phyloP scores from a whole-genome alignment of 768 basidiomycete genomes.

The Paxillus ammoniavirescens region DNA sequence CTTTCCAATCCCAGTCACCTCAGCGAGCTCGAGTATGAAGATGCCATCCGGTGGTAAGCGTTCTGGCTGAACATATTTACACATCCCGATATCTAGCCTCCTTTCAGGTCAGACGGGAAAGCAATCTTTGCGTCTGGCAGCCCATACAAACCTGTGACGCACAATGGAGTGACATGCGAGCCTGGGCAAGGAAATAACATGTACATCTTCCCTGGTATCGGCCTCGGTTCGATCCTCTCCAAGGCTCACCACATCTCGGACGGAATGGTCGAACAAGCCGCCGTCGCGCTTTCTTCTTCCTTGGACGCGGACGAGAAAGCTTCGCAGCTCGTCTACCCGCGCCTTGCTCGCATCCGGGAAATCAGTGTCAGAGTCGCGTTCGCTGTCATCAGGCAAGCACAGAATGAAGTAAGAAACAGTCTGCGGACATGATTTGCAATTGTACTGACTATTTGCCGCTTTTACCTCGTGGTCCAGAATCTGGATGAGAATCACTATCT shows the following conservation, averaged over 20 bases:
- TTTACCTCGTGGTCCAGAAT: conserved; percentile 25
- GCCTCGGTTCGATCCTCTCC: conserved; percentile 60
- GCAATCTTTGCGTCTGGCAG: conserved; percentile 74
- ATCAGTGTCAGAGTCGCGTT: conserved; percentile 62
- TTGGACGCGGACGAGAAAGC: conserved; percentile 54
- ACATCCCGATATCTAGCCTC: background rate
- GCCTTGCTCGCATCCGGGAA: conserved; percentile 62
- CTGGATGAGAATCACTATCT: conserved; percentile 47
- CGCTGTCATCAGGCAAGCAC: conserved; percentile 62
- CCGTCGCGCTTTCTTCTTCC: conserved; percentile 59
- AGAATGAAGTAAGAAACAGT: conserved; percentile 51
- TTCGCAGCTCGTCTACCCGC: conserved; percentile 63
- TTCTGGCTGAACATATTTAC: background rate
- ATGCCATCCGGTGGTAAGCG: conserved; percentile 57
- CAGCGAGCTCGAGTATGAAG: conserved; percentile 57
- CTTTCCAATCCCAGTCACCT: conserved; percentile 71
- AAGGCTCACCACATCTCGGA: conserved; percentile 61
- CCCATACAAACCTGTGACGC: conserved; percentile 58
- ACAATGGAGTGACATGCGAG: conserved; percentile 47
- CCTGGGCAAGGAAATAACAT: conserved; percentile 84
- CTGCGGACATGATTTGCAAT: background rate
- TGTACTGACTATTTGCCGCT: conserved; percentile 1
- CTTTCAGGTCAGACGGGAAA: conserved; percentile 55
- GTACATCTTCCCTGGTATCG: conserved; percentile 66
- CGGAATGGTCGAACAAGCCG: conserved; percentile 64